Conservation (phyloP, 1,284 basidiomycete species). For the Trichosporon sp. region DNA sequence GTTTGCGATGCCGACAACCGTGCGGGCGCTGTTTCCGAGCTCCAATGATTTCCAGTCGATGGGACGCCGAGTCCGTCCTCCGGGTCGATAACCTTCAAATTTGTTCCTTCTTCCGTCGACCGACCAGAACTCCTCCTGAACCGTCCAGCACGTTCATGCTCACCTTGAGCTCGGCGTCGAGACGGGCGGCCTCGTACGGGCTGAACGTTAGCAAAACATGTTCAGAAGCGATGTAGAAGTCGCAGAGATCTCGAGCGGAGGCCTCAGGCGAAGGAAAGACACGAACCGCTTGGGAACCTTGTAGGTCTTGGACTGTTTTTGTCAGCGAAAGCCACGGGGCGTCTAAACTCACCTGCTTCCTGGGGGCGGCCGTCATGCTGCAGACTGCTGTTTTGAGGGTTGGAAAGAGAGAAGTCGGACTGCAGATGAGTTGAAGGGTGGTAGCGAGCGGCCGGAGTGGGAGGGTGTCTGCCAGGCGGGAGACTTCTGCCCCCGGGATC, state of each 20-base stretch:
- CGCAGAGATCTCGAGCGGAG: not conserved
- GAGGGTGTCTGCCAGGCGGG: not conserved
- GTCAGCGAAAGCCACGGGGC: not conserved
- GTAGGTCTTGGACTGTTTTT: constrained; percentile 61
- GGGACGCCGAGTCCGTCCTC: not conserved
- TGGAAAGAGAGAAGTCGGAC: not conserved
- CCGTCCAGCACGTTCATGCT: constrained; percentile 22
- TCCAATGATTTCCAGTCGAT: not conserved
- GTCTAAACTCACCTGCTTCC: not conserved
- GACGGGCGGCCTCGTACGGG: constrained; percentile 94
- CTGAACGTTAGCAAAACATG: constrained; percentile 38
- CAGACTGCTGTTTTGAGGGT: not conserved
- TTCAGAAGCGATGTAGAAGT: no score
- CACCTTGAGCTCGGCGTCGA: constrained; percentile 98
- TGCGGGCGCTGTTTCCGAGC: not conserved
- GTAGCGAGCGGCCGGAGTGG: not conserved
- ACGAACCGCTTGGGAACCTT: constrained; percentile 51
- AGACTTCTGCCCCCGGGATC: not conserved
- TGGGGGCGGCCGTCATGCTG: constrained; percentile 12
- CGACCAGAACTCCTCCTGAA: constrained; percentile 6
- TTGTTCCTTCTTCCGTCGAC: not conserved
- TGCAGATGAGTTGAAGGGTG: not conserved
- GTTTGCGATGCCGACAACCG: not conserved
- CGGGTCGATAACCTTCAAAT: not conserved
- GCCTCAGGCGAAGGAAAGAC: no score